Conservation (phyloP, 306 rosid species). For the Prunus armeniaca region DNA sequence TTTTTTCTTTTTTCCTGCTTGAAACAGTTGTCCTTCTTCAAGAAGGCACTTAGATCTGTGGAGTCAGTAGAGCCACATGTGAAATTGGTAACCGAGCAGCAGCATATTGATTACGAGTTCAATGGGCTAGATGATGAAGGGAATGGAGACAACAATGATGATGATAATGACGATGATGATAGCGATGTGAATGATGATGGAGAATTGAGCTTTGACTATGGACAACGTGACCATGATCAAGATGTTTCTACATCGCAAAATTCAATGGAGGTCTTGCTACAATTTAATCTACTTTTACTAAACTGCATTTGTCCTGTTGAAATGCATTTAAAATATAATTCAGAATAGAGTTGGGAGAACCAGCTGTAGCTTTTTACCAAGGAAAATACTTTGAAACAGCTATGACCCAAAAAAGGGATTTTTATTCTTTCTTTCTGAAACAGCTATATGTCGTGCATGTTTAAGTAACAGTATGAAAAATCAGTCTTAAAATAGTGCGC, state of each 20-base stretch:
- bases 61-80: conserved; percentile 90
- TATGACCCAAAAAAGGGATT: neutral
- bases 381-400: neutral
- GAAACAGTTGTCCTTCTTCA: conserved; percentile 82
- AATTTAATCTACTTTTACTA: conserved; percentile 3
- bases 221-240: conserved; percentile 51
- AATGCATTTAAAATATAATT: conserved; percentile 11
- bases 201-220: conserved; percentile 84
- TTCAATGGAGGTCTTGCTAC: conserved; percentile 60
- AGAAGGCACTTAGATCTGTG: conserved; percentile 75
- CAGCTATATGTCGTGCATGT: no score
- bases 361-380: neutral
- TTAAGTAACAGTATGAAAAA: neutral
- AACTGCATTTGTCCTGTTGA: conserved; percentile 1
- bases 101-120: conserved; percentile 92
- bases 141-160: conserved; percentile 45
- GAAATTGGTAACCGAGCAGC: conserved; percentile 72
- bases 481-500: neutral
- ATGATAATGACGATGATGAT: conserved; percentile 36
- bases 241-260: conserved; percentile 54
- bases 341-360: neutral
- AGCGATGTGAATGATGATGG: conserved; percentile 68
- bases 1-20: conserved; percentile 22
- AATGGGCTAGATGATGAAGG: conserved; percentile 74
- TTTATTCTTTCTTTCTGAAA: no score